Percentiles rank a stretch among this genome's conserved stretches.
Evolutionary conservation across 108 stramenopile species (phyloP).

Genomic region (Nannochloropsis salina): DNA sequence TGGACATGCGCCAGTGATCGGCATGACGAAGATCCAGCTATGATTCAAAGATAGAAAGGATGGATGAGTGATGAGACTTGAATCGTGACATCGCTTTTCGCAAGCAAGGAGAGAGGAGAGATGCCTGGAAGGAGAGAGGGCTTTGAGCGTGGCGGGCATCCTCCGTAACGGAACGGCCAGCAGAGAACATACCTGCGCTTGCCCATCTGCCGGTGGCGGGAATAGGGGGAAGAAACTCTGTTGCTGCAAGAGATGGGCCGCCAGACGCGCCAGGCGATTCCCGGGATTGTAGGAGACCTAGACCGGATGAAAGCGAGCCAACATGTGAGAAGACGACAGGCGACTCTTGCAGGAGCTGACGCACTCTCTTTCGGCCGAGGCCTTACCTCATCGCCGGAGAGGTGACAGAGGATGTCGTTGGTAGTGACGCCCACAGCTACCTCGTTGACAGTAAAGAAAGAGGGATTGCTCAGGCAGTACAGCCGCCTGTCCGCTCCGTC

Average conservation of each 20-base stretch:
- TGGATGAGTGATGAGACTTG: neutral
- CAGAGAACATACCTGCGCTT: neutral
- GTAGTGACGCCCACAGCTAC: slow-evolving; percentile 74
- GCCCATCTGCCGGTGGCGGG: slow-evolving; percentile 59
- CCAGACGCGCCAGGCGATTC: slow-evolving; percentile 70
- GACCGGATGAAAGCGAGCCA: neutral
- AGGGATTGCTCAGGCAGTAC: slow-evolving; percentile 81
- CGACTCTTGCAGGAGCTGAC: neutral
- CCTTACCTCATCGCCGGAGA: slow-evolving; percentile 67
- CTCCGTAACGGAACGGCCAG: no score
- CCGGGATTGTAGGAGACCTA: slow-evolving; percentile 27
- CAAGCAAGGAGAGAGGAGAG: neutral
- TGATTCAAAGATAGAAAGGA: neutral
- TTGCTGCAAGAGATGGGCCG: slow-evolving; percentile 79
- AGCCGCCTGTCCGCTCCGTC: slow-evolving; percentile 54
- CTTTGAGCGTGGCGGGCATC: neutral
- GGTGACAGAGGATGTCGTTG: slow-evolving; percentile 75
- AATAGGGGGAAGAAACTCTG: slow-evolving; percentile 89
- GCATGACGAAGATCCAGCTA: slow-evolving; percentile 74
- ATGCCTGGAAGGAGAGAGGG: neutral
- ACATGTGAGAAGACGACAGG: neutral
- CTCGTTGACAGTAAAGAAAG: slow-evolving; percentile 76
- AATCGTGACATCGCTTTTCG: neutral
- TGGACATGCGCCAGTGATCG: slow-evolving; percentile 67
- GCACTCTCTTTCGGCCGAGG: neutral